Conservation (phyloP, 1,284 basidiomycete species). For the Trichosporon sp. region DNA sequence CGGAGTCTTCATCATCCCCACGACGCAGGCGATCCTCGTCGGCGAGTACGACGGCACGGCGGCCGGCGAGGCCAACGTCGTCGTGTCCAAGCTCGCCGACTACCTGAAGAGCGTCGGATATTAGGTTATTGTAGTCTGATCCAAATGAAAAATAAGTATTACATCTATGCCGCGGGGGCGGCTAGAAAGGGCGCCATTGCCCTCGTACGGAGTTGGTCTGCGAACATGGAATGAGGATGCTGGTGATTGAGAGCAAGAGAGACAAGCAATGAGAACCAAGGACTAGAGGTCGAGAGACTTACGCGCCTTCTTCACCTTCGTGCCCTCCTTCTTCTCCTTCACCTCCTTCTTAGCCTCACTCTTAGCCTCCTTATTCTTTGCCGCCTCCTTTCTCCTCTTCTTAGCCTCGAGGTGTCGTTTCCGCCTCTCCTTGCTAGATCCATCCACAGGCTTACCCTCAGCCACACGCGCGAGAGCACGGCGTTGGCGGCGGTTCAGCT, state of each 20-base stretch:
- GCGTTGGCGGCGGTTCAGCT: constrained; percentile 30
- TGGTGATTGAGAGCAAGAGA: background rate
- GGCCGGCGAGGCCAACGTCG: constrained; percentile 69
- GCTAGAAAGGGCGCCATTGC: no score
- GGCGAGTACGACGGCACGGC: constrained; percentile 68
- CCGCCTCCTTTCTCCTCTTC: constrained; percentile 15
- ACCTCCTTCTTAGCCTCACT: constrained; percentile 21
- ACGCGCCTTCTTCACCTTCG: constrained; percentile 19
- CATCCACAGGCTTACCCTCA: constrained; percentile 24
- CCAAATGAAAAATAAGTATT: constrained; percentile 12
- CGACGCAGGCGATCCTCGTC: constrained; percentile 83
- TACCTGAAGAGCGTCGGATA: constrained; percentile 69
- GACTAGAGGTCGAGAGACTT: background rate
- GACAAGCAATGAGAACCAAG: background rate
- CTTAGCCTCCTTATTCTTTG: constrained; percentile 18
- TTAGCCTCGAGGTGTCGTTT: constrained; percentile 24
- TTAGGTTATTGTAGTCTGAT: constrained; percentile 35
- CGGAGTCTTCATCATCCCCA: constrained; percentile 82
- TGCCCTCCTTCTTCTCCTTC: constrained; percentile 19
- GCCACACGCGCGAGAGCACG: constrained; percentile 27
- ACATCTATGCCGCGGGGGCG: background rate
- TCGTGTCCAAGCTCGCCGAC: constrained; percentile 77
- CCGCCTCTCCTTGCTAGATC: constrained; percentile 23
- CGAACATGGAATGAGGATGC: background rate
- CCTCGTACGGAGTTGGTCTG: no score